Conservation (phyloP, 2,329 filamentous ascomycete genomes). For the Pseudocercospora fijiensis region DNA sequence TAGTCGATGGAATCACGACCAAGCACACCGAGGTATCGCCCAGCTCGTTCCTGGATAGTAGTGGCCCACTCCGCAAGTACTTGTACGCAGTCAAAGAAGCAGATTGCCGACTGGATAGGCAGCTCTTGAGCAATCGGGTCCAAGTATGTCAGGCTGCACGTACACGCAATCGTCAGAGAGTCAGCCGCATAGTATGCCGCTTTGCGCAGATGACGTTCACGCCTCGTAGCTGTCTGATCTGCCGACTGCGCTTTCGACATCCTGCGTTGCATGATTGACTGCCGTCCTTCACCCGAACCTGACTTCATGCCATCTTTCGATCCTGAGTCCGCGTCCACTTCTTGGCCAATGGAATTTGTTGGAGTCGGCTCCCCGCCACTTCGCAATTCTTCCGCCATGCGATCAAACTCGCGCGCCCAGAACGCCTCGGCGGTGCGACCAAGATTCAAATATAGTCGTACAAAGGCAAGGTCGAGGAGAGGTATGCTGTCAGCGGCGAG, state of each 20-base stretch:
- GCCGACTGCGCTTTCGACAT: conserved; percentile 22
- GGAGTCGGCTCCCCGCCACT: conserved; percentile 63
- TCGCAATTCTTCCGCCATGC: conserved; percentile 83
- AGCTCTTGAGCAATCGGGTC: conserved; percentile 82
- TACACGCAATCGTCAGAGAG: conserved; percentile 84
- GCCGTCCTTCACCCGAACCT: conserved; percentile 12
- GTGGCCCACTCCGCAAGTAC: conserved; percentile 93
- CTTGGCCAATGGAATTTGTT: conserved; percentile 59
- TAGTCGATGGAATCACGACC: conserved; percentile 80
- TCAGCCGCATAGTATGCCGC: conserved; percentile 96
- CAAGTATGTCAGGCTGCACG: conserved; percentile 78
- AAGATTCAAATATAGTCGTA: conserved; percentile 90
- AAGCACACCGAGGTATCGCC: conserved; percentile 80
- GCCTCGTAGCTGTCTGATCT: conserved; percentile 51
- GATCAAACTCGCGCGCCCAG: conserved; percentile 91
- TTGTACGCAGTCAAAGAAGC: conserved; percentile 89
- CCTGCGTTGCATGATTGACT: conserved; percentile 35
- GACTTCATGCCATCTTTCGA: conserved; percentile 5
- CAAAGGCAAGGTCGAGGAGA: conserved; percentile 85
- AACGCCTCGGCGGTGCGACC: conserved; percentile 88
- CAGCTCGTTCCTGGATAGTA: conserved; percentile 91
- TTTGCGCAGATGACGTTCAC: conserved; percentile 83
- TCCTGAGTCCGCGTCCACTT: conserved; percentile 8
- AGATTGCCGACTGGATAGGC: conserved; percentile 86
- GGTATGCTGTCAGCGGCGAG: conserved; percentile 89